Base-by-base conservation (phyloP, 371 early-diverging fungal species). In the Haplosporangium sp. region DNA sequence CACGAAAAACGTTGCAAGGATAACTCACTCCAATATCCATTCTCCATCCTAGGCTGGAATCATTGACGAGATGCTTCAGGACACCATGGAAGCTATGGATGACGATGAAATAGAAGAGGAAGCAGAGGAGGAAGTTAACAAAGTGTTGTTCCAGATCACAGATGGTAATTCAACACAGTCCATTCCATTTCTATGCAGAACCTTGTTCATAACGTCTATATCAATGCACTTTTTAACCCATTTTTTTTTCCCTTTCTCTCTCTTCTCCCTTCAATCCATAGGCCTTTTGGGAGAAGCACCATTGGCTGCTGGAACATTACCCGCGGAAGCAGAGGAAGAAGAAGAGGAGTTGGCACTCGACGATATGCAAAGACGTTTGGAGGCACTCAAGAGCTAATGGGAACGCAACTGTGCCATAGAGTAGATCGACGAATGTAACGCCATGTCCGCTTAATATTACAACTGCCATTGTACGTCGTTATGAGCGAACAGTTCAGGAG, bases 31-130 rank as follows among this genome's bases (percentile, higher is more conserved):
- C 14, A 47, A 41, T 23, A 38, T 38, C 10, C 29, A 11, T 23
- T 20, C n/a, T 12, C 55, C 36, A 52, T 11, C 37, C 6, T 79
- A 93, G 94, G 95, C 97, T 13, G 97, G 97, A 9, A 86, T 98
- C 54, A 95, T 98, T 72, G 95, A 94, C 65, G 98, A 98, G 80
- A 97, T 97, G 96, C 90, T 96, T 50, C 87, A 90, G 51, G 98
- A 97, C 75, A 90, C 95, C 40, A 87, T 98, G 71, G 96, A 96
- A 43, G 84, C 86, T 67, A 82, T 92, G 80, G 97, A 97, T 62
- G 95, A 95, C 47, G 95, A 93, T 4, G 97, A 93, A 21, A 64
- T 96, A 43, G 98, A 98, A 66, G 96, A 95, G 59, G 98, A 95
- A 66, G 97, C 97, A 0, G 96, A 97, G 53, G 94, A 91, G 48